Evolutionary conservation across 2,329 filamentous ascomycete genomes (phyloP), one percentile per base, ranked within the genome.

Genomic region (Diaporthe humulicola): DNA sequence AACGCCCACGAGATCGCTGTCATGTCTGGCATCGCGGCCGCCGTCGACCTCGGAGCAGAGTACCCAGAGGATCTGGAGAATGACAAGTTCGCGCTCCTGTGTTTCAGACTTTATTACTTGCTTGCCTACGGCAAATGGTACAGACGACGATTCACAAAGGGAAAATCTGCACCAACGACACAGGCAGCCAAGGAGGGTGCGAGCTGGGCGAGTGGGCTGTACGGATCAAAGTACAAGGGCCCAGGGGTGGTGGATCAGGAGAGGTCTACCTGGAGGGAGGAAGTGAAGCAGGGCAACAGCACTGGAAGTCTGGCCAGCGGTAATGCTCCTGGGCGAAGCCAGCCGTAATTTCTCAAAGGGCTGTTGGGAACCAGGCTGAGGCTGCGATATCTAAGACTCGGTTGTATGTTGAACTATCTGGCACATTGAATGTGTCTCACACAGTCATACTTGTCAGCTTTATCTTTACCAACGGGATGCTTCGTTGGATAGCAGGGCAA

Each of bases 1-100:
- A 67, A 67, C n/a, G 61, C 61, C 42, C 61, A 67, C 42, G 61
- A 67, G 61, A 45, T 67, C 61, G 61, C 61, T 22, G 61, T 67
- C 12, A 67, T 67, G 61, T 67, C 61, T 19, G 61, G 61, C 22
- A 67, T 67, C 28, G 61, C 61, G 17, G 61, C 61, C 14, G 61
- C 61, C 2, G 61, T 67, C 19, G 61, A 67, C 45, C 42, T 67
- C 22, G 61, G 61, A 4, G 61, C 61, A 4, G 42, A 50, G 1
- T 67, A 67, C 4, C 61, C 61, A 5, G 61, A 67, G 19, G 61
- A 67, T 4, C 61, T 67, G 14, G 61, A 67, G 61, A 67, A 67
- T 14, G 61, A 67, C 61, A 52, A 52, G 22, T 67, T 67, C 22
- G 61, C 61, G 1, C 52, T 67, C 30, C 30, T 67, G 12, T 67